These are phyloP conservation scores for Leishmania tarentolae DNA, from an alignment of 208 protist species.

Conservation along the genomic window DNA sequence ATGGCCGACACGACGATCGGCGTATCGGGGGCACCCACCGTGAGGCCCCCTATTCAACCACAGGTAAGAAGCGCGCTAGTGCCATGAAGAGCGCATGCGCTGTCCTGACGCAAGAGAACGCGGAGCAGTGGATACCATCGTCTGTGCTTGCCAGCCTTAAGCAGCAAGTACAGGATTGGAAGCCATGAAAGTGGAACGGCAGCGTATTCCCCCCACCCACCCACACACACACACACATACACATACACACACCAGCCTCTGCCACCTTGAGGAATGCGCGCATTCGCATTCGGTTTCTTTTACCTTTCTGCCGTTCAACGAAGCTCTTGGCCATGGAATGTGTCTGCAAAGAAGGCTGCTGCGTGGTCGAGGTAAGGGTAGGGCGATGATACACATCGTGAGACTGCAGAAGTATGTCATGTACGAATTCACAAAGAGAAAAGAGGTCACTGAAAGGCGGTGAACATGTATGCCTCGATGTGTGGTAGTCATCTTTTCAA, in stretches of 20 bases:
- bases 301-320: background rate
- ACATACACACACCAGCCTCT: background rate
- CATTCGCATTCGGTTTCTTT: background rate
- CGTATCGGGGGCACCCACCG: background rate
- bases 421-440: background rate
- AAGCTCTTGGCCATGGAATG: background rate
- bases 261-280: background rate
- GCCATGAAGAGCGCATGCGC: slow-evolving; percentile 18
- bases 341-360: background rate
- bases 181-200: background rate
- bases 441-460: background rate
- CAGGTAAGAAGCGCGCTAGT: background rate
- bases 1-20: background rate
- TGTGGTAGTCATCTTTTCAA: background rate
- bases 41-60: background rate
- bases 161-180: background rate
- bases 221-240: too few species aligned
- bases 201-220: background rate
- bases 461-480: background rate
- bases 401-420: background rate
- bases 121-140: slow-evolving; percentile 27
- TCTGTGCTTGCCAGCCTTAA: slow-evolving; percentile 4
- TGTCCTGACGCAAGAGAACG: slow-evolving; percentile 25
- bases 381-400: background rate
- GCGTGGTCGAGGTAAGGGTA: background rate